phyloP scores from a whole-genome alignment of 2,329 filamentous ascomycete genomes.

The Coniella vitis region DNA sequence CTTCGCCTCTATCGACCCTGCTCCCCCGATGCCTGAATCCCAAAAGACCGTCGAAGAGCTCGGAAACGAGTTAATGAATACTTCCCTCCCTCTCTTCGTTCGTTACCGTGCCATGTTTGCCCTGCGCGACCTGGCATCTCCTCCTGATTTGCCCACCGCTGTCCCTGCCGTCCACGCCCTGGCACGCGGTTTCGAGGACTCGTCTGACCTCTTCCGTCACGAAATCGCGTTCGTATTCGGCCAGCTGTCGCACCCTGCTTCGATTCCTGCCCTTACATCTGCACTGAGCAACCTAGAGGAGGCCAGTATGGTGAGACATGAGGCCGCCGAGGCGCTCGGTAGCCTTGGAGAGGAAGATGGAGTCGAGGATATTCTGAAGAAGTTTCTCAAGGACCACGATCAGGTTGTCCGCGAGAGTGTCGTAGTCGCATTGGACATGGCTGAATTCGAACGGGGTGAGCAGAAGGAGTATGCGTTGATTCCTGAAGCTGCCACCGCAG shows the following conservation, averaged over 20 bases:
- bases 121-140: conserved; percentile 87
- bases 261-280: conserved; percentile 78
- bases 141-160: conserved; percentile 83
- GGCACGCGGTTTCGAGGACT: conserved; percentile 76
- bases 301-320: conserved; percentile 93
- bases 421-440: conserved; percentile 95
- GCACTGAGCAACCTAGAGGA: conserved; percentile 74
- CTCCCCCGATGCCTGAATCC: conserved; percentile 75
- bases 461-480: conserved; percentile 89
- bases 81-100: conserved; percentile 72
- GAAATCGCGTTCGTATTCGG: conserved; percentile 98
- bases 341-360: conserved; percentile 90
- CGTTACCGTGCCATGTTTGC: conserved; percentile 98
- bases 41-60: conserved; percentile 65
- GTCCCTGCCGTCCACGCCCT: conserved; percentile 81
- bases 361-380: conserved; percentile 77
- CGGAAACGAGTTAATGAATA: conserved; percentile 71
- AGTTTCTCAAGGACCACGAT: conserved; percentile 84
- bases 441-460: conserved; percentile 86
- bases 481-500: conserved; percentile 50
- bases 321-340: conserved; percentile 92
- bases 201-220: conserved; percentile 90
- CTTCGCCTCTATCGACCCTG: conserved; percentile 92
- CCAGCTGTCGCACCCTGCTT: conserved; percentile 92
- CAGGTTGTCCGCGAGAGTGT: conserved; percentile 92